These are phyloP conservation scores for Phytophthora nicotianae DNA, from an alignment of 352 stramenopile genomes.

Conservation along the genomic window DNA sequence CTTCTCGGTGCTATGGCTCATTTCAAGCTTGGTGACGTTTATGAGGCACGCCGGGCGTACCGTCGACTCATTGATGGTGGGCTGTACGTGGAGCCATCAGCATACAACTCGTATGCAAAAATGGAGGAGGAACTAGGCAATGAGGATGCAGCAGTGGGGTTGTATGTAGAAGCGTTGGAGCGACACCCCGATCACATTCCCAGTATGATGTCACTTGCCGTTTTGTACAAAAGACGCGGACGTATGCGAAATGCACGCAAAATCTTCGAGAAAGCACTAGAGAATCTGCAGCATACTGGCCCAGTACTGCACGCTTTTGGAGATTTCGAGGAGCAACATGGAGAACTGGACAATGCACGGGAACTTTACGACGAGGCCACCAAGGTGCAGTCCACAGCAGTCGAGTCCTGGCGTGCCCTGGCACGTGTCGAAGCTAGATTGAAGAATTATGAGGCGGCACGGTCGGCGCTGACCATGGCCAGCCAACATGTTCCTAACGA, in stretches of 20 bases:
- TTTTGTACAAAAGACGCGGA: conserved; percentile 61
- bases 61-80: conserved; percentile 76
- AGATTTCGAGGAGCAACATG: conserved; percentile 76
- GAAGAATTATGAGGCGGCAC: conserved; percentile 64
- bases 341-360: conserved; percentile 68
- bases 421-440: conserved; percentile 69
- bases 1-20: conserved; percentile 78
- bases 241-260: conserved; percentile 55
- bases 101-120: conserved; percentile 84
- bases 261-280: conserved; percentile 69
- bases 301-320: conserved; percentile 74
- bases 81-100: conserved; percentile 71
- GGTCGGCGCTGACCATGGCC: conserved; percentile 66
- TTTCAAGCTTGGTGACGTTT: conserved; percentile 81
- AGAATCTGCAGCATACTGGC: conserved; percentile 60
- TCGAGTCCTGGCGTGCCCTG: conserved; percentile 73
- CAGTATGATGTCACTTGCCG: conserved; percentile 78
- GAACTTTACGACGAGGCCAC: conserved; percentile 80
- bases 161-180: conserved; percentile 73
- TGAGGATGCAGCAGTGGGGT: conserved; percentile 57
- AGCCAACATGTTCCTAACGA: conserved; percentile 74
- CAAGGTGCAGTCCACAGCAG: conserved; percentile 59
- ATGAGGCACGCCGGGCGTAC: conserved; percentile 71
- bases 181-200: conserved; percentile 71
- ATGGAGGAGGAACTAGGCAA: conserved; percentile 86